Evolutionary conservation across 2,329 filamentous ascomycete genomes (phyloP).

Genomic region (Thielaviopsis ethacetica): DNA sequence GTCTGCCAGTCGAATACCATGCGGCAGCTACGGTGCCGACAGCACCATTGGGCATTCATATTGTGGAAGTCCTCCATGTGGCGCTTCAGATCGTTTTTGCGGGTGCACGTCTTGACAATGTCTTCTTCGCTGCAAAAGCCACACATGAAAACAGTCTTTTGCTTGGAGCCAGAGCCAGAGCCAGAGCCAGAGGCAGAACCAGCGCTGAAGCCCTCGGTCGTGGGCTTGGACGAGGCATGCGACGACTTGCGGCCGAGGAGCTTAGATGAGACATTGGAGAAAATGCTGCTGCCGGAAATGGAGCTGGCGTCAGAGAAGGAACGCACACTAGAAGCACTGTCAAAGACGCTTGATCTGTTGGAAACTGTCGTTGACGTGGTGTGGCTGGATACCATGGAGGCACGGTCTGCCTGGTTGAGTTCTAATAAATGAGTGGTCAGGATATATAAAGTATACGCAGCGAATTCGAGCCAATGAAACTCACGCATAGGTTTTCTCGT

Average conservation of each 20-base stretch:
- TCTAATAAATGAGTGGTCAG: slow-evolving; percentile 10
- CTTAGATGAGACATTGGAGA: slow-evolving; percentile 25
- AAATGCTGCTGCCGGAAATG: slow-evolving; percentile 22
- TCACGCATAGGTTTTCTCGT: slow-evolving; percentile 3
- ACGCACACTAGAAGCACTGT: slow-evolving; percentile 20
- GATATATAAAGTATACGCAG: slow-evolving; percentile 17
- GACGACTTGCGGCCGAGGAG: slow-evolving; percentile 18
- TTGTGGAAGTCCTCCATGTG: slow-evolving; percentile 33
- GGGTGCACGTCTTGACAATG: slow-evolving; percentile 27
- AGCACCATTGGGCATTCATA: slow-evolving; percentile 30
- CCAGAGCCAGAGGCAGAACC: slow-evolving; percentile 10
- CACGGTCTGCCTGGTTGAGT: slow-evolving; percentile 17
- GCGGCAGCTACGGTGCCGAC: slow-evolving; percentile 26
- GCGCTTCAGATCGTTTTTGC: slow-evolving; percentile 32
- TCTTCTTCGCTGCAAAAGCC: slow-evolving; percentile 27
- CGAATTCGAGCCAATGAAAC: slow-evolving; percentile 16
- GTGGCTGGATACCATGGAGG: slow-evolving; percentile 21
- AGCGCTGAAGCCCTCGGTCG: neutral
- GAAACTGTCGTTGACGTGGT: slow-evolving; percentile 21
- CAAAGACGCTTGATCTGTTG: slow-evolving; percentile 22
- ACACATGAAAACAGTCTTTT: slow-evolving; percentile 24
- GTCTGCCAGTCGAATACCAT: slow-evolving; percentile 32
- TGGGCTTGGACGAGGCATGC: slow-evolving; percentile 13
- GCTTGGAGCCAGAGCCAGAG: slow-evolving; percentile 16
- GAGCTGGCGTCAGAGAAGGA: slow-evolving; percentile 25